Conservation (phyloP, 1,284 basidiomycete genomes). For the Neonothopanus nambi region DNA sequence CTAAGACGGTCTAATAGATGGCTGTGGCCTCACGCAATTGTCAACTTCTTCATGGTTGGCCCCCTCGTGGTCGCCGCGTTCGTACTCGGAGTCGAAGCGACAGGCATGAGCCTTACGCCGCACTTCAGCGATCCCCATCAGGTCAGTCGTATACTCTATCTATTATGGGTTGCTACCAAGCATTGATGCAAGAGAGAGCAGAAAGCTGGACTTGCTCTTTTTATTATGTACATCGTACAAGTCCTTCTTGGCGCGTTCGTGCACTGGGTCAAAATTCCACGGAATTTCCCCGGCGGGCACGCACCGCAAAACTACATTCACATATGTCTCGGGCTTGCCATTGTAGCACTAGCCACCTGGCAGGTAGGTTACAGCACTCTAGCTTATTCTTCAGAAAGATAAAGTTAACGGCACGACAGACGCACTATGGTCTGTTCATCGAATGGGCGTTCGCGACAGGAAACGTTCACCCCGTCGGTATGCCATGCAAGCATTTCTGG, state of each 20-base stretch:
- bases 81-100: slow-evolving; percentile 15
- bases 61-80: slow-evolving; percentile 39
- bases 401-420: slow-evolving; percentile 5
- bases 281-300: too few species aligned
- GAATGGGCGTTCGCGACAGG: slow-evolving; percentile 17
- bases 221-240: slow-evolving; percentile 45
- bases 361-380: slow-evolving; percentile 23
- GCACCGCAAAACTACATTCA: too few species aligned
- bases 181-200: too few species aligned
- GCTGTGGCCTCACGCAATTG: slow-evolving; percentile 19
- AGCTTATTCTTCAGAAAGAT: not conserved
- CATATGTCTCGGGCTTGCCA: slow-evolving; percentile 30
- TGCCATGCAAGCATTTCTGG: slow-evolving; percentile 18
- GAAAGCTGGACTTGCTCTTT: slow-evolving; percentile 43
- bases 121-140: too few species aligned
- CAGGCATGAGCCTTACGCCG: not conserved
- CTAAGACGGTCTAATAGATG: too few species aligned
- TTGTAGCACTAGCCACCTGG: slow-evolving; percentile 32
- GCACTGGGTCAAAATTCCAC: slow-evolving; percentile 36
- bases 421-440: slow-evolving; percentile 20
- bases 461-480: slow-evolving; percentile 18
- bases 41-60: slow-evolving; percentile 20
- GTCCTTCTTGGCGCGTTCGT: slow-evolving; percentile 39
- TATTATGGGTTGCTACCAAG: too few species aligned
- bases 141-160: too few species aligned